phyloP scores from a whole-genome alignment of 345 rosid species.

The Aurinia saxatilis region DNA sequence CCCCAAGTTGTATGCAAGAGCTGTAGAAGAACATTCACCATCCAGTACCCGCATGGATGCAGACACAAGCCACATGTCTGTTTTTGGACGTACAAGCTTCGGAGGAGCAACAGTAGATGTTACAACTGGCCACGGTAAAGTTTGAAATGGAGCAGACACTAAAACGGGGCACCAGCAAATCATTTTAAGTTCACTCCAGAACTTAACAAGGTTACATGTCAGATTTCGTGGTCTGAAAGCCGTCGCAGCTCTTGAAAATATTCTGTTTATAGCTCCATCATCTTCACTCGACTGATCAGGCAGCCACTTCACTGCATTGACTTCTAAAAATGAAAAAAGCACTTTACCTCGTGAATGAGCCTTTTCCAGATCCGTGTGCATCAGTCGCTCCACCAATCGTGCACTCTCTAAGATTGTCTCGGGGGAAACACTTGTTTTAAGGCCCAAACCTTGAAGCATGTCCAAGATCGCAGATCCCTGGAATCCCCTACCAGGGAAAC shows the following conservation, averaged over 20 bases:
- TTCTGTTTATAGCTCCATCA: slow-evolving; percentile 59
- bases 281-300: slow-evolving; percentile 57
- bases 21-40: slow-evolving; percentile 90
- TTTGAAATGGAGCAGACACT: slow-evolving; percentile 71
- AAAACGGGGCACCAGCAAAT: slow-evolving; percentile 97
- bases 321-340: slow-evolving; percentile 83
- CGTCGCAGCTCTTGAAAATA: slow-evolving; percentile 78
- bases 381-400: slow-evolving; percentile 55
- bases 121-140: slow-evolving; percentile 86
- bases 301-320: slow-evolving; percentile 83
- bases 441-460: slow-evolving; percentile 86
- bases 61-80: slow-evolving; percentile 90
- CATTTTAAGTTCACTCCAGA: slow-evolving; percentile 81
- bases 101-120: slow-evolving; percentile 91
- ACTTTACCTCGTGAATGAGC: slow-evolving; percentile 74
- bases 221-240: slow-evolving; percentile 73
- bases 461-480: slow-evolving; percentile 63
- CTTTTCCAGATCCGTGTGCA: slow-evolving; percentile 62
- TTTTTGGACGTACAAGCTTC: slow-evolving; percentile 70
- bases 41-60: slow-evolving; percentile 94
- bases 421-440: slow-evolving; percentile 67
- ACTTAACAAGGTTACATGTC: slow-evolving; percentile 70
- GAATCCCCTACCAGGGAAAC: slow-evolving; percentile 66
- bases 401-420: slow-evolving; percentile 84
- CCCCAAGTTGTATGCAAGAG: slow-evolving; percentile 80